Base-by-base conservation (phyloP, 768 basidiomycete genomes). In the Boletus coccyginus region DNA sequence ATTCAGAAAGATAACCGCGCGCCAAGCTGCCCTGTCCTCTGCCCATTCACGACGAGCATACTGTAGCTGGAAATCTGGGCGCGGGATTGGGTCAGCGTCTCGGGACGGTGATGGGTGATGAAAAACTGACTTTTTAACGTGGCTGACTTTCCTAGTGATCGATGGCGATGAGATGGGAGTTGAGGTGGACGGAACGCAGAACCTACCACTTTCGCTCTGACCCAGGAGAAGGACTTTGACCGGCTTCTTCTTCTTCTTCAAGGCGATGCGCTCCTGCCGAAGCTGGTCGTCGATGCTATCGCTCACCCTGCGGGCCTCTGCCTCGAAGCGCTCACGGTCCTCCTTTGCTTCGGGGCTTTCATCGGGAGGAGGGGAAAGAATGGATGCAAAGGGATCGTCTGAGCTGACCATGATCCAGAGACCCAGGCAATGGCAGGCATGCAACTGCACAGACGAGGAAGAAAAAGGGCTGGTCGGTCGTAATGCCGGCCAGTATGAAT, bases 221-320 rank as follows among this genome's bases (percentile, higher is more conserved):
- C 88, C 88, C 7, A 92, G 78, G 44, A 92, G 76, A 54, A 92
- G 74, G 33, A 92, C 75, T 66, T 88, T 90, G 59, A 91, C 83
- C 0, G 88, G 84, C 60, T 78, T 80, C 72, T 81, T 85, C 68
- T 79, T 84, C 72, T 79, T 84, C 73, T 76, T 85, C 53, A 83
- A 72, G 1, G 74, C 76, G 14, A 79, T 77, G 58, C 74, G 79
- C 67, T 91, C 90, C 51, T 75, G 77, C 48, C 81, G 79, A 42
- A 92, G 73, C 68, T 83, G 80, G 52, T 87, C 87, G 75, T 92
- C 90, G 56, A 92, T 92, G 57, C 83, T 79, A 42, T 91, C 87
- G 70, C 86, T 83, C 42, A 87, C 74, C 58, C 77, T 74, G 63
- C 81, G 79, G 0, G 87, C 90, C 55, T 85, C 81, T 0, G 78